phyloP scores from a whole-genome alignment of 768 basidiomycete genomes.

The Amyloporia xantha region DNA sequence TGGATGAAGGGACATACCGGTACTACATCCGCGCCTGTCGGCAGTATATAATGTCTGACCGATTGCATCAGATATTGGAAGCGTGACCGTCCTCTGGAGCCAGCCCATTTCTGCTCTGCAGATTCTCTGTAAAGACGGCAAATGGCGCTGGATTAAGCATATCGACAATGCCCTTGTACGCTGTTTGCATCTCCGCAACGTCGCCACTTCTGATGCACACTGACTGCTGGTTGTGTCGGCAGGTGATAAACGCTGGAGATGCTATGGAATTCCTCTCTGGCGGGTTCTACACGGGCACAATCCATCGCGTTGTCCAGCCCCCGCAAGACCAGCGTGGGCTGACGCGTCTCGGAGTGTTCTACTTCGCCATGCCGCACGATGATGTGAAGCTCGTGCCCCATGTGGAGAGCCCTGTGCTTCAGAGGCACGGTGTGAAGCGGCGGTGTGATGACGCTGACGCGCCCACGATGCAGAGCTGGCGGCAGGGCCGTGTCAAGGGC shows the following conservation, averaged over 20 bases:
- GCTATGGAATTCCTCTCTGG: slow-evolving; percentile 28
- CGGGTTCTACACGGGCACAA: slow-evolving; percentile 30
- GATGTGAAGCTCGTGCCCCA: slow-evolving; percentile 24
- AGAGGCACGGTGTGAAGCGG: slow-evolving; percentile 23
- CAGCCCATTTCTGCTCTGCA: slow-evolving; percentile 31
- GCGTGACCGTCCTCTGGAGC: slow-evolving; percentile 30
- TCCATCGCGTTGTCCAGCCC: slow-evolving; percentile 32
- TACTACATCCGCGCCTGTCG: slow-evolving; percentile 1
- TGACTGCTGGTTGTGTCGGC: neutral
- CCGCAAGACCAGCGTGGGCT: slow-evolving; percentile 27
- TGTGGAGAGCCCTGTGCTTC: slow-evolving; percentile 26
- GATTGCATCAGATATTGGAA: slow-evolving; percentile 23
- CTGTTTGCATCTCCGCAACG: no score
- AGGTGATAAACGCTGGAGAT: slow-evolving; percentile 36
- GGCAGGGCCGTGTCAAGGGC: slow-evolving; percentile 21
- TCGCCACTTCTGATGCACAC: no score
- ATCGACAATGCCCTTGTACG: slow-evolving; percentile 29
- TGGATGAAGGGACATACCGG: slow-evolving; percentile 34
- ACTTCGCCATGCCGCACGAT: slow-evolving; percentile 29
- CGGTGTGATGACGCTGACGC: slow-evolving; percentile 22
- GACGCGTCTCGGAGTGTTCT: slow-evolving; percentile 29
- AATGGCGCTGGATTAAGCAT: slow-evolving; percentile 31
- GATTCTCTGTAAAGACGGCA: slow-evolving; percentile 26
- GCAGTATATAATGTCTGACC: neutral
- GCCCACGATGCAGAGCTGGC: slow-evolving; percentile 26